Conservation (phyloP, 2,329 filamentous ascomycete species). For the Colletotrichum sojae region DNA sequence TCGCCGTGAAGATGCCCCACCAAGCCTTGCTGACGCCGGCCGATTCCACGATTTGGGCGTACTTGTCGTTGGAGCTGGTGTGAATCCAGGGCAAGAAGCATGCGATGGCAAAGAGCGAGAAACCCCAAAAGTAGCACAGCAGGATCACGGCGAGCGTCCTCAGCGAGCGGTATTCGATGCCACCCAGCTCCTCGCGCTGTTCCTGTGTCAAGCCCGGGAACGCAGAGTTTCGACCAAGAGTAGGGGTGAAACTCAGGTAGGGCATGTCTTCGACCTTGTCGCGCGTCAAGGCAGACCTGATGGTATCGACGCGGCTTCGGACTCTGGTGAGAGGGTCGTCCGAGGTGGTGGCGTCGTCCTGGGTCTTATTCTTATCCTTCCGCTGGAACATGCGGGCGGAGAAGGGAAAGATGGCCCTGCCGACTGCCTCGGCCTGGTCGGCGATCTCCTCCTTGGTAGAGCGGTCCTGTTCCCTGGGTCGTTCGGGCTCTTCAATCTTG, state of each 20-base stretch:
- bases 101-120: slow-evolving; percentile 82
- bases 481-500: slow-evolving; percentile 76
- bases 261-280: slow-evolving; percentile 77
- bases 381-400: slow-evolving; percentile 59
- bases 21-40: slow-evolving; percentile 78
- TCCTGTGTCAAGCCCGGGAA: slow-evolving; percentile 91
- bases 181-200: slow-evolving; percentile 93
- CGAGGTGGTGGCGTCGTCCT: slow-evolving; percentile 49
- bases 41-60: slow-evolving; percentile 74
- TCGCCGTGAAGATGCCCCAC: slow-evolving; percentile 94
- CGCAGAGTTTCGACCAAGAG: slow-evolving; percentile 91
- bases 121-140: slow-evolving; percentile 84
- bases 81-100: slow-evolving; percentile 87
- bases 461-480: slow-evolving; percentile 52
- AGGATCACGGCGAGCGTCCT: slow-evolving; percentile 88
- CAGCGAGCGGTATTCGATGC: slow-evolving; percentile 94
- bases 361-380: slow-evolving; percentile 55
- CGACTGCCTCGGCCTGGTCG: slow-evolving; percentile 59
- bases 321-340: slow-evolving; percentile 48
- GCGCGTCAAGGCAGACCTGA: slow-evolving; percentile 70
- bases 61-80: slow-evolving; percentile 65
- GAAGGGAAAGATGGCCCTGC: slow-evolving; percentile 56
- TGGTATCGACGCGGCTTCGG: slow-evolving; percentile 67
- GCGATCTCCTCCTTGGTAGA: slow-evolving; percentile 52
- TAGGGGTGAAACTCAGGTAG: slow-evolving; percentile 95